These are phyloP conservation scores for Teunomyces panamensis DNA, from an alignment of 805 yeast species.

Conservation along the genomic window DNA sequence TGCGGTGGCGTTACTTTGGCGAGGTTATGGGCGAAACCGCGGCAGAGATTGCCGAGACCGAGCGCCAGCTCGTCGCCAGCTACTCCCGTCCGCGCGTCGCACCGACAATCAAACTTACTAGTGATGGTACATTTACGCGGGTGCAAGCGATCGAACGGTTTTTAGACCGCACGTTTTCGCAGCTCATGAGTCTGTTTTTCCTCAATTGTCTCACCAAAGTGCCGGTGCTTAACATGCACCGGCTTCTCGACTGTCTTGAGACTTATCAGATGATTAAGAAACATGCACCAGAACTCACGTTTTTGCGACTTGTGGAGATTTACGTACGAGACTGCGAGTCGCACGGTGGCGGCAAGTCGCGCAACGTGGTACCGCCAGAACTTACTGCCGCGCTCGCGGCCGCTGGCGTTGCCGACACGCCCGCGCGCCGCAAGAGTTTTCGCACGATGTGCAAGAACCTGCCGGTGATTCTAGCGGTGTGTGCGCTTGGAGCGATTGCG, in stretches of 20 bases:
- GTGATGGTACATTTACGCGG: slow-evolving; percentile 12
- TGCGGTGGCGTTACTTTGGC: slow-evolving; percentile 28
- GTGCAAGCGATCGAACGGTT: slow-evolving; percentile 17
- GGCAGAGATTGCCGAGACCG: slow-evolving; percentile 9
- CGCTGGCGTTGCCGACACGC: slow-evolving; percentile 15
- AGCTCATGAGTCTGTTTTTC: slow-evolving; percentile 26
- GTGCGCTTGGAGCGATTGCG: slow-evolving; percentile 32
- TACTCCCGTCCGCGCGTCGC: slow-evolving; percentile 4
- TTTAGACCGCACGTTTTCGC: slow-evolving; percentile 14
- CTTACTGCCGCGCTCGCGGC: slow-evolving; percentile 13
- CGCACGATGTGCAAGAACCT: slow-evolving; percentile 18
- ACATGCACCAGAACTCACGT: slow-evolving; percentile 17
- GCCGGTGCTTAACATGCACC: slow-evolving; percentile 29
- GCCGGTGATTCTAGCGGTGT: slow-evolving; percentile 25
- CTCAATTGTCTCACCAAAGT: slow-evolving; percentile 31
- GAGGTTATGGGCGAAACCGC: slow-evolving; percentile 10
- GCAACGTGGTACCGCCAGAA: slow-evolving; percentile 8
- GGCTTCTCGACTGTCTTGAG: slow-evolving; percentile 29
- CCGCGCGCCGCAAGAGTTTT: slow-evolving; percentile 18
- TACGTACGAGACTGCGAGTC: slow-evolving; percentile 5
- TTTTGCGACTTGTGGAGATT: slow-evolving; percentile 14
- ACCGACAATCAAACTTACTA: slow-evolving; percentile 1
- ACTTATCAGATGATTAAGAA: slow-evolving; percentile 19
- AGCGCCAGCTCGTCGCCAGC: slow-evolving; percentile 10
- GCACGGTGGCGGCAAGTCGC: not conserved